Conservation (phyloP, 2,329 filamentous ascomycete genomes). For the Intubia oerlemansii region DNA sequence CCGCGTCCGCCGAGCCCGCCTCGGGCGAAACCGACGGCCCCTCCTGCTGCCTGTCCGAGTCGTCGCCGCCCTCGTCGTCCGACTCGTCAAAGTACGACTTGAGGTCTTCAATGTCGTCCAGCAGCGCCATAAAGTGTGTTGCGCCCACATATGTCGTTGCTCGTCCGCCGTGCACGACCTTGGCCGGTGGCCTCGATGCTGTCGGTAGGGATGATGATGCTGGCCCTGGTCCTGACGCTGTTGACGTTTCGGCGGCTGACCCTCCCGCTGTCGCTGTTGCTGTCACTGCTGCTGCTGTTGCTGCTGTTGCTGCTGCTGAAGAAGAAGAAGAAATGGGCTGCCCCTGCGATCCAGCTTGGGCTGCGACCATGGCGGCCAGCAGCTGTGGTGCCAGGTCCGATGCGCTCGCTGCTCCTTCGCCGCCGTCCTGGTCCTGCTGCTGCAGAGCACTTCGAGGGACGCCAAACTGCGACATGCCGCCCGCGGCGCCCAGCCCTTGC, state of each 20-base stretch:
- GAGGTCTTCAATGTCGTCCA: conserved; percentile 39
- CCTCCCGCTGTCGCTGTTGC: not conserved
- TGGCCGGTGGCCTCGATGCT: conserved; percentile 3
- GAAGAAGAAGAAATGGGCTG: too few species aligned
- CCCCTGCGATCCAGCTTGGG: too few species aligned
- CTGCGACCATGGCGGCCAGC: too few species aligned
- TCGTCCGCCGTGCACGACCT: conserved; percentile 21
- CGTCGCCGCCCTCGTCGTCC: conserved; percentile 15
- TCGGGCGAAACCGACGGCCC: conserved; percentile 5
- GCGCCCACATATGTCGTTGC: conserved; percentile 33
- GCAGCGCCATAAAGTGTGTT: conserved; percentile 37
- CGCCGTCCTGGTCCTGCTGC: too few species aligned
- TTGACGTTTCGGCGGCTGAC: too few species aligned
- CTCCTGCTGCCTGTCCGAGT: conserved; percentile 10
- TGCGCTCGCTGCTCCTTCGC: too few species aligned
- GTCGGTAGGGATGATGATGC: too few species aligned
- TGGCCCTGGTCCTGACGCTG: too few species aligned
- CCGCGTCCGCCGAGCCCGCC: conserved; percentile 11
- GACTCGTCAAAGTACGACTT: conserved; percentile 34
- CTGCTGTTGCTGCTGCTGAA: too few species aligned
- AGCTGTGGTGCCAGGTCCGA: too few species aligned
- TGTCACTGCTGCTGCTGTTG: too few species aligned
- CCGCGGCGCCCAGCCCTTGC: not conserved
- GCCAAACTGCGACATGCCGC: conserved; percentile 6
- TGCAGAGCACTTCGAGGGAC: too few species aligned